These are phyloP conservation scores for Sphagnum fallax DNA, from an alignment of 228 moss, liverwort and hornwort genomes.

Conservation along the genomic window DNA sequence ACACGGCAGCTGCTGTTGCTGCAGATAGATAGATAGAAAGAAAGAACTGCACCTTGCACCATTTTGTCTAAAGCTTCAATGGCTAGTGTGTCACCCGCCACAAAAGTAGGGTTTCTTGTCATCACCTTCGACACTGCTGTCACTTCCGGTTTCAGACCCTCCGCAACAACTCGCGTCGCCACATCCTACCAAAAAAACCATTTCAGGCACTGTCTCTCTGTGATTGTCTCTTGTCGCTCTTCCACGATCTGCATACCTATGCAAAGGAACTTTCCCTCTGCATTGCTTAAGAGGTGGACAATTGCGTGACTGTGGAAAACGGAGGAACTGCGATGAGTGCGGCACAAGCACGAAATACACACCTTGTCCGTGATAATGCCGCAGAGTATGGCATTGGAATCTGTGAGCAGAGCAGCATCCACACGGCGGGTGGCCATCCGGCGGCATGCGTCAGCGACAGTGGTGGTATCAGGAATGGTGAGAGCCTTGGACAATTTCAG, in stretches of 20 bases:
- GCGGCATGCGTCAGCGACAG: slow-evolving; percentile 97
- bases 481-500: slow-evolving; percentile 95
- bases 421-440: slow-evolving; percentile 99
- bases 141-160: slow-evolving; percentile 93
- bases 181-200: slow-evolving; percentile 56
- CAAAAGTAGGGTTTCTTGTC: slow-evolving; percentile 98
- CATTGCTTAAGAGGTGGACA: too few species aligned
- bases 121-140: slow-evolving; percentile 98
- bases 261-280: too few species aligned
- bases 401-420: slow-evolving; percentile 95
- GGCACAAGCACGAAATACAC: neutral
- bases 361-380: slow-evolving; percentile 99
- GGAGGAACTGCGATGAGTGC: too few species aligned
- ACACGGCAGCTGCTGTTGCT: too few species aligned
- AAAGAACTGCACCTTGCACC: slow-evolving; percentile 68
- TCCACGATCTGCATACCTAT: too few species aligned
- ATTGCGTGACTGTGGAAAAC: too few species aligned
- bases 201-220: neutral
- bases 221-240: too few species aligned
- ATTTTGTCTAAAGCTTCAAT: slow-evolving; percentile 97
- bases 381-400: slow-evolving; percentile 97
- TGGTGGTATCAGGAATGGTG: slow-evolving; percentile 97
- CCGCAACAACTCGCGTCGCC: slow-evolving; percentile 96
- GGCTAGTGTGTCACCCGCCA: slow-evolving; percentile 98
- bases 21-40: neutral